These are phyloP conservation scores for Moringa oleifera DNA, from an alignment of 345 rosid genomes.

Conservation along the genomic window DNA sequence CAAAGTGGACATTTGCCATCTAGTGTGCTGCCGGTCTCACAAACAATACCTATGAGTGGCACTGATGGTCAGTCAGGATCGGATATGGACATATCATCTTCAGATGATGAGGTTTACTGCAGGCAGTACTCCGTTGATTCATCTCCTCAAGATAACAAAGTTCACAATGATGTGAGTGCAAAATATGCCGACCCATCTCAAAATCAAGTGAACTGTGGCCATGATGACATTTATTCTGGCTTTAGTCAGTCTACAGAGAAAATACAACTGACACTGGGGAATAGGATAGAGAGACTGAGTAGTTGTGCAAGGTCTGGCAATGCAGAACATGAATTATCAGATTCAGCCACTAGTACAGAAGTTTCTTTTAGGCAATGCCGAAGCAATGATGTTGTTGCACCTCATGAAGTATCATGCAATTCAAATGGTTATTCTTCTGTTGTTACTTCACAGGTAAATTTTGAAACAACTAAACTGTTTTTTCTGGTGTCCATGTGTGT, in stretches of 20 bases:
- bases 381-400: slow-evolving; percentile 28
- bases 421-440: slow-evolving; percentile 42
- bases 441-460: slow-evolving; percentile 24
- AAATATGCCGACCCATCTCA: slow-evolving; percentile 18
- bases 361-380: slow-evolving; percentile 41
- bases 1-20: slow-evolving; percentile 38
- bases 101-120: slow-evolving; percentile 50
- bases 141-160: slow-evolving; percentile 52
- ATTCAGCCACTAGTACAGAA: slow-evolving; percentile 65
- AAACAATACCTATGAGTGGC: slow-evolving; percentile 23
- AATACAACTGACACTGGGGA: slow-evolving; percentile 4
- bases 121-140: slow-evolving; percentile 38
- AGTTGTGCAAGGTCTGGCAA: slow-evolving; percentile 22
- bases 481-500: not conserved
- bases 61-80: slow-evolving; percentile 46
- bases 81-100: slow-evolving; percentile 56
- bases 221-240: not conserved
- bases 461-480: slow-evolving; percentile 17
- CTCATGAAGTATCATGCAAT: slow-evolving; percentile 26
- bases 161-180: slow-evolving; percentile 20
- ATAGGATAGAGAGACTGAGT: slow-evolving; percentile 19
- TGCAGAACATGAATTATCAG: slow-evolving; percentile 42
- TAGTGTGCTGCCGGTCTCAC: slow-evolving; percentile 26
- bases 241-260: not conserved
- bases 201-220: not conserved